phyloP scores from a whole-genome alignment of 768 basidiomycete species.

The Tylopilus sp. region DNA sequence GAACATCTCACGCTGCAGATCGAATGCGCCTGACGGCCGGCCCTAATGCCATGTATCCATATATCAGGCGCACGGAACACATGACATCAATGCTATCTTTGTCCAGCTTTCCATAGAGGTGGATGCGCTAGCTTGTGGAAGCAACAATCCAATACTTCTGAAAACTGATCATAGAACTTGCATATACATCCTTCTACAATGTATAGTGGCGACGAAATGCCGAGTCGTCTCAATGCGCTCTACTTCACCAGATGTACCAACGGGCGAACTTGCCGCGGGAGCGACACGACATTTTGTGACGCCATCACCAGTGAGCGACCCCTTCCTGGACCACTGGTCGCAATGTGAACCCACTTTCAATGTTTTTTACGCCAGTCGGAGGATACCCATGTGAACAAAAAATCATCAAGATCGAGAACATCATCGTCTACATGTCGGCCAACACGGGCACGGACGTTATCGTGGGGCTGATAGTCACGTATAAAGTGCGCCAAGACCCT shows the following conservation, averaged over 20 bases:
- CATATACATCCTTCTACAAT: too few relatives aligned
- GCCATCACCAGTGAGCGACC: neutral
- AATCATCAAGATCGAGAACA: neutral
- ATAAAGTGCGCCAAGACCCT: neutral
- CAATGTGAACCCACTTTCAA: neutral
- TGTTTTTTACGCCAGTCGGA: neutral
- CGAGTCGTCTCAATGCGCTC: too few relatives aligned
- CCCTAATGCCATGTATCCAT: neutral
- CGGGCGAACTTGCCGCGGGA: too few relatives aligned
- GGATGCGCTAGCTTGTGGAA: too few relatives aligned
- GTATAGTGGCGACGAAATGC: too few relatives aligned
- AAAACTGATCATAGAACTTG: too few relatives aligned
- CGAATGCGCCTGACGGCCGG: too few relatives aligned
- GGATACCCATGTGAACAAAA: neutral
- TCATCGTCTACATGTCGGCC: neutral
- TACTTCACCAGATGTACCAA: too few relatives aligned
- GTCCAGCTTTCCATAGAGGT: too few relatives aligned
- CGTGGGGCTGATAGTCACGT: neutral
- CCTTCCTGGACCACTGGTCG: neutral
- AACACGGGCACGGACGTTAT: neutral
- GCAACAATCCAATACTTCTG: too few relatives aligned
- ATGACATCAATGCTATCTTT: neutral
- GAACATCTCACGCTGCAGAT: too few relatives aligned
- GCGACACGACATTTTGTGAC: neutral
- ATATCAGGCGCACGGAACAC: neutral